Percentiles rank a stretch among this genome's conserved stretches.
Conservation (phyloP, 768 basidiomycete species). For the Botryobasidium botryosum region DNA sequence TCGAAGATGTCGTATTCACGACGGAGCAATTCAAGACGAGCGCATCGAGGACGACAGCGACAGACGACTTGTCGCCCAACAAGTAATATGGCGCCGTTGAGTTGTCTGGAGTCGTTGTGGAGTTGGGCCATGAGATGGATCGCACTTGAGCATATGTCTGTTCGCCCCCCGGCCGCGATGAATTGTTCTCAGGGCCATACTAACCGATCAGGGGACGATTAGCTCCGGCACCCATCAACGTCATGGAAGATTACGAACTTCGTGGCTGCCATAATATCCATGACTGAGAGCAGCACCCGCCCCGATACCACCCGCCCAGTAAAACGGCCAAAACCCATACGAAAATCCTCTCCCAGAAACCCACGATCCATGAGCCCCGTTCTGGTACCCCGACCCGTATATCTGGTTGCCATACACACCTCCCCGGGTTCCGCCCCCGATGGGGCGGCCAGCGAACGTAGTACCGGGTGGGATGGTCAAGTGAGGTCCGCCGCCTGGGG, state of each 20-base stretch:
- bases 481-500: conserved; percentile 3
- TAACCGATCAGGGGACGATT: neutral
- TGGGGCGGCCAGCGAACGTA: conserved; percentile 4
- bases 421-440: conserved; percentile 5
- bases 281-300: neutral
- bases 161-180: conserved; percentile 8
- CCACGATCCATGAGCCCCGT: conserved; percentile 4
- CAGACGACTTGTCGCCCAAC: conserved; percentile 6
- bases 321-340: conserved; percentile 9
- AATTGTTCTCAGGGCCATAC: conserved; percentile 10
- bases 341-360: conserved; percentile 5
- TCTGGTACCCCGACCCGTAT: conserved; percentile 6
- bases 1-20: neutral
- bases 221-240: neutral
- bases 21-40: conserved; percentile 5
- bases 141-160: conserved; percentile 1
- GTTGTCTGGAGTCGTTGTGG: neutral
- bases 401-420: conserved; percentile 4
- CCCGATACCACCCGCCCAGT: too few species aligned
- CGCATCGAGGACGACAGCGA: conserved; percentile 1
- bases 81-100: conserved; percentile 6
- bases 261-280: conserved; percentile 7
- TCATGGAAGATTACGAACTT: neutral
- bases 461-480: conserved; percentile 1
- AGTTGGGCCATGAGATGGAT: neutral